phyloP scores from a whole-genome alignment of 257 asterid species.

The Ehretia macrophylla region DNA sequence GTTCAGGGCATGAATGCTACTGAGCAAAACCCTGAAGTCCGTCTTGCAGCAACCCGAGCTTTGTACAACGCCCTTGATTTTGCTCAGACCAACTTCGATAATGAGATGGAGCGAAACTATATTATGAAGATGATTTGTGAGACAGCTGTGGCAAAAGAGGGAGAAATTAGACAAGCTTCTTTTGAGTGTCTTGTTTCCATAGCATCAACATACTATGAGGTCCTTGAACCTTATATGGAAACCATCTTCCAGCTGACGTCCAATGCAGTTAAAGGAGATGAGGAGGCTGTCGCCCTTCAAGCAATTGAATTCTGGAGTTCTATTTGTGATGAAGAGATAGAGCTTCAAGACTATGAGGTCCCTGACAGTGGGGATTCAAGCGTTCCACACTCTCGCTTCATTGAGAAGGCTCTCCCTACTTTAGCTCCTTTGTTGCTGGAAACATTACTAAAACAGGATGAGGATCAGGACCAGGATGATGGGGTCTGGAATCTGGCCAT shows the following conservation, averaged over 20 bases:
- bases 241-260: conserved; percentile 69
- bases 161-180: conserved; percentile 74
- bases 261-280: conserved; percentile 73
- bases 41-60: conserved; percentile 80
- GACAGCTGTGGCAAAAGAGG: conserved; percentile 66
- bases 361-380: conserved; percentile 51
- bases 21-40: conserved; percentile 56
- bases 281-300: conserved; percentile 82
- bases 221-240: conserved; percentile 78
- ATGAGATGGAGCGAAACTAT: conserved; percentile 80
- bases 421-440: conserved; percentile 81
- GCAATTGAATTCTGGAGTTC: conserved; percentile 93
- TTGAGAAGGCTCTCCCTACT: conserved; percentile 66
- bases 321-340: conserved; percentile 84
- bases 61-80: conserved; percentile 84
- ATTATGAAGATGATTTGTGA: conserved; percentile 83
- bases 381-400: conserved; percentile 59
- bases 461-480: conserved; percentile 83
- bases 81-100: conserved; percentile 82
- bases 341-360: conserved; percentile 61
- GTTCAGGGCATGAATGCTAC: conserved; percentile 79
- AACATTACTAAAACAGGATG: conserved; percentile 80
- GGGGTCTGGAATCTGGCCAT: conserved; percentile 83
- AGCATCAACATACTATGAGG: conserved; percentile 70
- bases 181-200: conserved; percentile 85